These are phyloP conservation scores for Fusarium anthophilum DNA, from an alignment of 2,329 filamentous ascomycete genomes.

Conservation along the genomic window DNA sequence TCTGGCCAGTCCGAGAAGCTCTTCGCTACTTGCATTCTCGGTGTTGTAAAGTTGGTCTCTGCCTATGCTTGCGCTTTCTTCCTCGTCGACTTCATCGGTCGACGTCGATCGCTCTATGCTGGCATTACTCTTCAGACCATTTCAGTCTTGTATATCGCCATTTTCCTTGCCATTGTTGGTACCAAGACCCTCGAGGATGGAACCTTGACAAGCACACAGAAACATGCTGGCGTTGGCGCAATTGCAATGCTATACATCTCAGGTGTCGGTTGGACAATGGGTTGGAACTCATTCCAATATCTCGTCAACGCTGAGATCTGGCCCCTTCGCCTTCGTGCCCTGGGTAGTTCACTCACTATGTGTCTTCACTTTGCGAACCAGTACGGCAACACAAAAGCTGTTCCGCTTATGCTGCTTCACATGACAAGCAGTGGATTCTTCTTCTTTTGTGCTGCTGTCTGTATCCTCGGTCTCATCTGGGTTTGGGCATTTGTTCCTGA, in stretches of 20 bases:
- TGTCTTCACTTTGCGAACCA: constrained; percentile 16
- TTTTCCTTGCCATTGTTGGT: constrained; percentile 5
- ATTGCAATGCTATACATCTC: constrained; percentile 13
- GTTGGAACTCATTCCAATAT: constrained; percentile 7
- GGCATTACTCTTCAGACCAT: constrained; percentile 13
- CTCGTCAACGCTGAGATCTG: constrained; percentile 20
- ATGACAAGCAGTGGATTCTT: constrained; percentile 16
- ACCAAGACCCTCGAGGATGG: constrained; percentile 1
- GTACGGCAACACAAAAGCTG: constrained; percentile 18
- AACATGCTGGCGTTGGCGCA: constrained; percentile 7
- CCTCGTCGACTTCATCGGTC: constrained; percentile 15
- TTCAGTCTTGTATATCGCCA: constrained; percentile 9
- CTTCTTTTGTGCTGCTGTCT: constrained; percentile 15
- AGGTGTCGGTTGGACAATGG: constrained; percentile 14
- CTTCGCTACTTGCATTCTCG: constrained; percentile 16
- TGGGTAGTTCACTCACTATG: constrained; percentile 16
- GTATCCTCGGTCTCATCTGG: constrained; percentile 63
- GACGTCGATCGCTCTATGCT: not conserved
- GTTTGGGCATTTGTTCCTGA: constrained; percentile 74
- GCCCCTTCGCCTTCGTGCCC: constrained; percentile 14
- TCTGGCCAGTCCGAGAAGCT: constrained; percentile 19
- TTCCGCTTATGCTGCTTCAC: not conserved
- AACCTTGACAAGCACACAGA: constrained; percentile 7
- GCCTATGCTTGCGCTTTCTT: constrained; percentile 21
- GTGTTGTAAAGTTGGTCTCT: constrained; percentile 9